Evolutionary conservation across 208 protist genomes (phyloP), one percentile per base, ranked within the genome.

Genomic region (Trypanosoma scelopori): DNA sequence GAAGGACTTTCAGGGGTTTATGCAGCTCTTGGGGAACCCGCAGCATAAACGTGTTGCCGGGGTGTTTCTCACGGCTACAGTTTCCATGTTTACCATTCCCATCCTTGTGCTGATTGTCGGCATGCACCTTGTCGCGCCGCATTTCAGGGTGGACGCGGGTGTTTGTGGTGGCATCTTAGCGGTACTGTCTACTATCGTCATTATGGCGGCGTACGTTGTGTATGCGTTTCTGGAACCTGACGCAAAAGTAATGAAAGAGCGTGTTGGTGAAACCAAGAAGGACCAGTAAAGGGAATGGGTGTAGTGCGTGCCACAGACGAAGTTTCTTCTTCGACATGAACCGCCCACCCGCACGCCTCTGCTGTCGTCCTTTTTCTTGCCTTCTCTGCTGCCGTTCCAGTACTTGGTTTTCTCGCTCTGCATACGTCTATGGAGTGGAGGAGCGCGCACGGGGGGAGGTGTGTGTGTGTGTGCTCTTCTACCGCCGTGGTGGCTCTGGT

Each of bases 51-150:
- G 62, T n/a, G 89, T 91, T 20, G 60, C 71, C 1, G 51, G 55
- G 1, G 57, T 81, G 1, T 92, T 95, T 61, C 32, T 91, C 13
- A 47, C 84, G 20, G 69, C 71, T 46, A 91, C 73, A 23, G 64
- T 63, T 18, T 53, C 80, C 13, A 92, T 95, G 74, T 75, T 93
- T 18, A 92, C 87, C 12, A 20, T 92, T 27, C 89, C 89, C 0
- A 49, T 95, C 35, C 27, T 85, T 7, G 61, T 73, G 28, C 51
- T 95, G 37, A 59, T 95, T 22, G 47, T 90, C 25, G 84, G 79
- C 22, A 81, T 86, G 77, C 62, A 81, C 23, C 41, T 87, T 41
- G 37, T 92, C 15, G 89, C 89, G 1, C 82, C 85, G 39, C 30
- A 41, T 58, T 51, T 78, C n/a, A 69, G 47, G 5, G 22, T 71